Evolutionary conservation across 345 rosid species (phyloP).

Genomic region (Eucalyptus marginata): DNA sequence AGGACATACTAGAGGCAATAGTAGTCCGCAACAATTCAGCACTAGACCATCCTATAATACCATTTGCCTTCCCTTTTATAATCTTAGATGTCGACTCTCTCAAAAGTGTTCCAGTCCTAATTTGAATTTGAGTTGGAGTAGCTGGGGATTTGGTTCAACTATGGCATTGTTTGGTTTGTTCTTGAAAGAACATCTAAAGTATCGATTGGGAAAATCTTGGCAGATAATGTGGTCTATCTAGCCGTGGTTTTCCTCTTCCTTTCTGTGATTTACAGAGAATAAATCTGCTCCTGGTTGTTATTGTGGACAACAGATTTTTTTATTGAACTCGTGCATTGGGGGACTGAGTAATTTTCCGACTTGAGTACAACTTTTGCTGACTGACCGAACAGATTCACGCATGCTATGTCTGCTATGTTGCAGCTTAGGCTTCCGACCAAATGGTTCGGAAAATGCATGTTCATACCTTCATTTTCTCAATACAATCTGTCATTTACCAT

Average conservation of each 20-base stretch:
- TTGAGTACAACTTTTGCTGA: background rate
- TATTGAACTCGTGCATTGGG: background rate
- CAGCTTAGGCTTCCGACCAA: background rate
- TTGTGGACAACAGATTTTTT: fast-evolving
- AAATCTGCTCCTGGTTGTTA: background rate
- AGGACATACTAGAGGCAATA: background rate
- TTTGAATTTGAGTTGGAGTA: background rate
- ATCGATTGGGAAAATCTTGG: background rate
- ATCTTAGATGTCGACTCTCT: background rate
- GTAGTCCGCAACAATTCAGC: background rate
- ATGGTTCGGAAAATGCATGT: background rate
- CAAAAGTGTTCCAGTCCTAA: background rate
- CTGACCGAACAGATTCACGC: background rate
- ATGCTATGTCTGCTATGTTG: background rate
- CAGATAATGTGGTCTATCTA: background rate
- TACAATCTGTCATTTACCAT: background rate
- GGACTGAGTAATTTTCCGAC: background rate
- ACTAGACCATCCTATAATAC: fast-evolving
- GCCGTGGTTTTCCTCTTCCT: background rate
- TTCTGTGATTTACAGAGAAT: background rate
- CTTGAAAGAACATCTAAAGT: background rate
- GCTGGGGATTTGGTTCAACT: background rate
- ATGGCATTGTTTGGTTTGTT: background rate
- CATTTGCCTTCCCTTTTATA: background rate
- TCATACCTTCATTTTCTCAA: background rate